Conservation (phyloP, 805 yeast species). For the Saccharomyces eubayanus region DNA sequence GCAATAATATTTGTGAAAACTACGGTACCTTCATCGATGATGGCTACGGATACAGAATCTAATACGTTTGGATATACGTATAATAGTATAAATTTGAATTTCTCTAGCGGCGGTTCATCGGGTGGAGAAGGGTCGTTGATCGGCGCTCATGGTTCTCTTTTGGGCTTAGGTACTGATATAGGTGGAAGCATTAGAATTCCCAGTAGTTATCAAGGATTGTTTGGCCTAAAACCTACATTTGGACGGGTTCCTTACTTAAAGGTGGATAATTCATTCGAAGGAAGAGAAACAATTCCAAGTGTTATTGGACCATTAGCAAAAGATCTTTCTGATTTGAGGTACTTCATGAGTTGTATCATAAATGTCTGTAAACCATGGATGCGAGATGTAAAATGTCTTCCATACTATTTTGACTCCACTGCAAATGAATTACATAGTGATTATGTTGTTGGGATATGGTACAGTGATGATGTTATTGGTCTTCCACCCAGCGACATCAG, state of each 20-base stretch:
- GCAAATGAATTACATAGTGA: conserved; percentile 1
- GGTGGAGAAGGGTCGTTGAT: conserved; percentile 58
- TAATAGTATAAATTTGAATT: conserved; percentile 43
- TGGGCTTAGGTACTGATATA: conserved; percentile 56
- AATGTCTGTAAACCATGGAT: conserved; percentile 10
- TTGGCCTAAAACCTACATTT: conserved; percentile 20
- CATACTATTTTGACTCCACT: conserved; percentile 7
- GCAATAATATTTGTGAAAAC: conserved; percentile 55
- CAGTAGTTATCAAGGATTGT: conserved; percentile 44
- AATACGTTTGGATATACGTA: conserved; percentile 46
- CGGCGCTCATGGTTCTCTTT: conserved; percentile 43
- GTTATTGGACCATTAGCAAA: conserved; percentile 50
- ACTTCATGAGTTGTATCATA: conserved; percentile 35
- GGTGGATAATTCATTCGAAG: conserved; percentile 36
- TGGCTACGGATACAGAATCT: conserved; percentile 52
- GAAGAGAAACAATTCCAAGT: conserved; percentile 49
- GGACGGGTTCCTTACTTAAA: conserved; percentile 24
- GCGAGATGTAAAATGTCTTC: conserved; percentile 10
- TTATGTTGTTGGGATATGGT: conserved; percentile 12
- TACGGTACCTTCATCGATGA: conserved; percentile 51
- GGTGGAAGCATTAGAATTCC: conserved; percentile 60
- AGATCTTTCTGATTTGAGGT: conserved; percentile 42
- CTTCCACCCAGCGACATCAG: conserved; percentile 14
- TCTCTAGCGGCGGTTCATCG: conserved; percentile 53
- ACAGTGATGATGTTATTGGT: conserved; percentile 13